These are phyloP conservation scores for Chenopodium album DNA, from an alignment of 148 eudicot species.

Conservation along the genomic window DNA sequence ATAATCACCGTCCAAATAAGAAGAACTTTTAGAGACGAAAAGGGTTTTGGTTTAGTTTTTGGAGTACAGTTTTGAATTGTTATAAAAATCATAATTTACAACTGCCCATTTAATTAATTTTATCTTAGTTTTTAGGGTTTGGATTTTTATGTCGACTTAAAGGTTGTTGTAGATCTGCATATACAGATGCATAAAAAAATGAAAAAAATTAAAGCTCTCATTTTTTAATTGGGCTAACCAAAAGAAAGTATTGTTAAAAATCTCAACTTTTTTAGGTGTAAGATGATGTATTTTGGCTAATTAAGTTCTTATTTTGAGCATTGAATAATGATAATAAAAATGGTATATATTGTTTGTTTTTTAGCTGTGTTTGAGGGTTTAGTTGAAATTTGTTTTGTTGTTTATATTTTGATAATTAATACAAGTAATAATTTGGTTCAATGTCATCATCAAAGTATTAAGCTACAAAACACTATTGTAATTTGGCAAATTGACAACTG, in stretches of 20 bases:
- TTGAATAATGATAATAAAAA: not conserved
- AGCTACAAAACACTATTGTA: constrained; percentile 2
- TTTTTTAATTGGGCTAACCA: not conserved
- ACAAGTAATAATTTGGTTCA: not conserved
- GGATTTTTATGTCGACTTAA: constrained; percentile 1
- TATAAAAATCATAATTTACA: no score
- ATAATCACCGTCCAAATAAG: no score
- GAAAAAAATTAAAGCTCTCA: not conserved
- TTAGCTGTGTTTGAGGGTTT: constrained; percentile 3
- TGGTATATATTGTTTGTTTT: constrained; percentile 5
- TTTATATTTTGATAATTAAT: no score
- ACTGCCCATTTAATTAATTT: not conserved
- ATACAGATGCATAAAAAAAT: not conserved
- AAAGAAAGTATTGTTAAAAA: not conserved
- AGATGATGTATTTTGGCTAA: not conserved
- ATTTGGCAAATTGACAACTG: not conserved
- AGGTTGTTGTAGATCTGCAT: constrained; percentile 16
- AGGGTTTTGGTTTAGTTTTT: no score
- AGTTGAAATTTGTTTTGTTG: not conserved
- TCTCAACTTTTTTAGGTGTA: not conserved
- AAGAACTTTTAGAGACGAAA: no score
- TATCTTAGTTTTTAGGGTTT: not conserved
- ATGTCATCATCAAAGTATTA: constrained; percentile 1
- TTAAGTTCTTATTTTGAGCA: not conserved
- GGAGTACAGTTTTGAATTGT: no score